These are phyloP conservation scores for Ophiostoma quercus DNA, from an alignment of 2,329 filamentous ascomycete species.

Conservation along the genomic window DNA sequence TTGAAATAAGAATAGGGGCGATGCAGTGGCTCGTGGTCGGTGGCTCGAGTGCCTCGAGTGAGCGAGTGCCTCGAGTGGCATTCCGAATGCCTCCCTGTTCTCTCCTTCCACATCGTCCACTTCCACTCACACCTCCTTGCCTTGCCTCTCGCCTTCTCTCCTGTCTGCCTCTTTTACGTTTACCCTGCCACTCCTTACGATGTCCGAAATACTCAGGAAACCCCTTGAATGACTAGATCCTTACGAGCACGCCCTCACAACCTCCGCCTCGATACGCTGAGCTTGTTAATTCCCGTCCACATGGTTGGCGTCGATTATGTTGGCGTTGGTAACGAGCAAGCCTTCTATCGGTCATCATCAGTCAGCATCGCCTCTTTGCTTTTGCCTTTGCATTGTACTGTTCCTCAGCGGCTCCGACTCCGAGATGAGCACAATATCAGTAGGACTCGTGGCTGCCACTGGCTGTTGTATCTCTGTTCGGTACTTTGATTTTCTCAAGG, in stretches of 20 bases:
- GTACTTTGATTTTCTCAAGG: constrained; percentile 10
- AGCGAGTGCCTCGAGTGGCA: neutral
- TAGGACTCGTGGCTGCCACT: neutral
- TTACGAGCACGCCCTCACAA: neutral
- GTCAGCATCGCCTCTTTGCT: neutral
- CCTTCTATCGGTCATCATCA: neutral
- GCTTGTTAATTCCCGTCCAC: neutral
- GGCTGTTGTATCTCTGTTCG: neutral
- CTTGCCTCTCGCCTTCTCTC: neutral
- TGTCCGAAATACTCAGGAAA: too few species aligned
- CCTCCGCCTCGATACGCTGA: neutral
- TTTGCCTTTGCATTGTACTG: neutral
- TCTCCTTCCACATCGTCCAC: neutral
- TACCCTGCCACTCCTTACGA: neutral
- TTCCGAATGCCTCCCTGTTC: neutral
- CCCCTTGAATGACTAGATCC: neutral
- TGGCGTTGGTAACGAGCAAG: neutral
- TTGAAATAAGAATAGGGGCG: constrained; percentile 6
- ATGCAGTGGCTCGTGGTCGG: neutral
- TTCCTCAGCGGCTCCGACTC: neutral
- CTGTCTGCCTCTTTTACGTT: neutral
- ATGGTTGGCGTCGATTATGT: neutral
- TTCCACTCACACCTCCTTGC: neutral
- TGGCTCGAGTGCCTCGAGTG: neutral
- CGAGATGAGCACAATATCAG: neutral